Evolutionary conservation across 1,284 basidiomycete genomes (phyloP).

Genomic region (Paramarasmius palmivorus): DNA sequence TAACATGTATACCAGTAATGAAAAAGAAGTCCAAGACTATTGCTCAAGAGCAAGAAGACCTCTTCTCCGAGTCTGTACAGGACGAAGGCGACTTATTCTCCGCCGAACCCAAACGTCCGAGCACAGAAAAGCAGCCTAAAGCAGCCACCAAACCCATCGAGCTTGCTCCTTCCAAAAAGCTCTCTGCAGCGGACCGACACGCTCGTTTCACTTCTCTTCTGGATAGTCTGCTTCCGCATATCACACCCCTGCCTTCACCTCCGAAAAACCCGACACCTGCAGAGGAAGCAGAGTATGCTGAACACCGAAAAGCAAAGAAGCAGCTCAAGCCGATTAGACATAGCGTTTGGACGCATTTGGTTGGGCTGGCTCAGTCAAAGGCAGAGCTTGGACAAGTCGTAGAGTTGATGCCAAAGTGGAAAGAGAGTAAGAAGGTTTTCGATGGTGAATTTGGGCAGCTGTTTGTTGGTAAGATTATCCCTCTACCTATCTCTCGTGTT

Average conservation of each 20-base stretch:
- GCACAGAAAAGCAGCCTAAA: background rate
- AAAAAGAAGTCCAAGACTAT: too few relatives aligned
- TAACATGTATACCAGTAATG: too few relatives aligned
- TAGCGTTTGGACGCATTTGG: constrained; percentile 46
- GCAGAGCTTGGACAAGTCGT: constrained; percentile 47
- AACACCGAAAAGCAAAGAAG: constrained; percentile 20
- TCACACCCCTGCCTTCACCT: background rate
- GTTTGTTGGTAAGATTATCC: constrained; percentile 55
- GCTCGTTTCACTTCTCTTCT: constrained; percentile 8
- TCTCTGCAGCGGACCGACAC: constrained; percentile 2
- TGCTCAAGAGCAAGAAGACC: constrained; percentile 16
- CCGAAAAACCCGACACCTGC: constrained; percentile 2
- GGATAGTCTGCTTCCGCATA: constrained; percentile 5
- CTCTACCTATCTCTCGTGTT: constrained; percentile 25
- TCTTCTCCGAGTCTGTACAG: constrained; percentile 23
- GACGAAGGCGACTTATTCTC: constrained; percentile 21
- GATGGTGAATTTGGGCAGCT: constrained; percentile 37
- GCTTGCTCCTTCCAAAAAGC: constrained; percentile 9
- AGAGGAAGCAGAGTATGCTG: background rate
- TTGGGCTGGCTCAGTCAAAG: constrained; percentile 45
- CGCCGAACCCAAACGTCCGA: background rate
- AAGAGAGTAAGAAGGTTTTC: constrained; percentile 38
- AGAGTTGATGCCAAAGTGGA: constrained; percentile 48
- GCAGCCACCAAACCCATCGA: background rate
- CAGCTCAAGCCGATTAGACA: constrained; percentile 28